These are phyloP conservation scores for Nitzschia inconspicua DNA, from an alignment of 108 stramenopile genomes.

Conservation along the genomic window DNA sequence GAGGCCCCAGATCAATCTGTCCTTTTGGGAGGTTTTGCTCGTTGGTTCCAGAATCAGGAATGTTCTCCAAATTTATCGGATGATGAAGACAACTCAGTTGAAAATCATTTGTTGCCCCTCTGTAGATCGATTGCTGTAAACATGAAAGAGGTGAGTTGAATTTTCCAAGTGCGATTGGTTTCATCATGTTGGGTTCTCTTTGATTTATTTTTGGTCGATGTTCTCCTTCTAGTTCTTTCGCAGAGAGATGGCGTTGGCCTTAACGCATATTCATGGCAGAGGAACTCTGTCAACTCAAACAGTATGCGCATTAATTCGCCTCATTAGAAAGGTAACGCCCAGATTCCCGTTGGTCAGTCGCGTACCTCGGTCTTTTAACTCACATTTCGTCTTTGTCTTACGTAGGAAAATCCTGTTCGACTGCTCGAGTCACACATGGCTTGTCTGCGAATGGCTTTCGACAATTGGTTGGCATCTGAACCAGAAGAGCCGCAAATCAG, in stretches of 20 bases:
- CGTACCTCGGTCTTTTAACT: background rate
- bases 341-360: too few species aligned
- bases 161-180: background rate
- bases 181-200: too few species aligned
- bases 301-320: conserved; percentile 34
- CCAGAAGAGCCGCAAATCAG: conserved; percentile 62
- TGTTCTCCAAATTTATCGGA: too few species aligned
- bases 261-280: conserved; percentile 58
- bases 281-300: conserved; percentile 45
- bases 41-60: conserved; percentile 61
- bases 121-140: background rate
- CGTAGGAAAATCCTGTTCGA: conserved; percentile 63
- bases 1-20: conserved; percentile 34
- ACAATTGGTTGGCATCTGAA: conserved; percentile 71
- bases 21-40: conserved; percentile 39
- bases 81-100: too few species aligned
- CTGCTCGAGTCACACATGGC: conserved; percentile 88
- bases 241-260: conserved; percentile 72
- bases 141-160: conserved; percentile 7
- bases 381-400: background rate
- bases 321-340: conserved; percentile 54
- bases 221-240: conserved; percentile 59
- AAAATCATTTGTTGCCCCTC: too few species aligned
- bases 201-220: too few species aligned
- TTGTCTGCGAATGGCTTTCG: conserved; percentile 64